Base-by-base conservation (phyloP, 169 alveolate genomes). In the Plasmodium cynomolgi region DNA sequence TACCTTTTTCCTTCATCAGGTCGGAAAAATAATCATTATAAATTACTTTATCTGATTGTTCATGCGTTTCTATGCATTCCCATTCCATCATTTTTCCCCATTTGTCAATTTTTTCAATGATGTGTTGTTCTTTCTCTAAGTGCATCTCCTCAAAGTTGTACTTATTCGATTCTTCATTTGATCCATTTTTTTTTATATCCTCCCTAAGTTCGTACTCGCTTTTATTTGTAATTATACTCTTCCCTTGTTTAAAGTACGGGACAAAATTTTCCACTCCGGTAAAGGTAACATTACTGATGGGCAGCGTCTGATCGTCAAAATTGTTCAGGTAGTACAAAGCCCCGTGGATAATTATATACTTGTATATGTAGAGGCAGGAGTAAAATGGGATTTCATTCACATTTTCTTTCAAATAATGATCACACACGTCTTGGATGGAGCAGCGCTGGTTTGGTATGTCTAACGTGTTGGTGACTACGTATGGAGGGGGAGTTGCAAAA, bases 301-400 rank as follows among this genome's bases (percentile, higher is more conserved):
- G 95, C 0, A 82, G 58, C 7, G 34, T 31, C 44, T 31, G 39
- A 9, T 91, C 84, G 39, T 31, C 23, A 37, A 83, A 44, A 47
- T 72, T 91, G 50, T 33, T 31, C 1, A 91, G 8, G 58, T 83
- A 91, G 15, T 72, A 56, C 37, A 91, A 29, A 71, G 92, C 44
- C 17, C 83, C 81, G 83, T 72, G 75, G 6, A 91, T 82, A n/a
- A 91, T 73, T 20, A 91, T 34, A 34, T 47, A 31, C 34, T 91
- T 91, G 68, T 91, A 91, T 17, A 91, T 50, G 37, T 72, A 83
- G 1, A 91, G 41, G 58, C 92, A 91, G 13, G 95, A 91, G 83
- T 81, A 91, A 79, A 81, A 81, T 1, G 80, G 68, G 34, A 80
- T 39, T 26, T 34, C 71, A 50, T 15, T 90, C 20, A 50, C 8